Base-by-base conservation (phyloP, 768 basidiomycete genomes). In the Lyophyllum decastes region DNA sequence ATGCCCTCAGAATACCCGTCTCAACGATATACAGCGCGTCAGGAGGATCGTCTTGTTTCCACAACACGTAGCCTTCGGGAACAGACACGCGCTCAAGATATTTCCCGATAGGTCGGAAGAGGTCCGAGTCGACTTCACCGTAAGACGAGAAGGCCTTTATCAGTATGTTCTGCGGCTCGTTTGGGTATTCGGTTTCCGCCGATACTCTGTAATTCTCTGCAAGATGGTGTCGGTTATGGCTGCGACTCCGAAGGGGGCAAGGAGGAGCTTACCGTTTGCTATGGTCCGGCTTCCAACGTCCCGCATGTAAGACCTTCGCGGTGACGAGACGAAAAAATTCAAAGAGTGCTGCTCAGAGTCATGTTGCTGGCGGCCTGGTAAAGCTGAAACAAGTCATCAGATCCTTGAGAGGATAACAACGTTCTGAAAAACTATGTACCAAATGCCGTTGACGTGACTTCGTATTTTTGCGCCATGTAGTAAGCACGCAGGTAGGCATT, bases 1-100 rank as follows among this genome's bases (percentile, higher is more conserved):
- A 82, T 0, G 95, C 96, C 10, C 91, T 80, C 30, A 99, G 78
- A 30, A 94, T 83, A 8, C 96, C 96, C 0, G 87, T 82, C 64
- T 97, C 89, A 62, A 99, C 87, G 65, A 98, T 80, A 74, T 95
- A 98, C 25, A 98, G 72, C 4, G 90, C 94, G 65, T 94, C 89
- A 0, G 95, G 80, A 0, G 71, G 67, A 50, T 95, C 93, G n/a
- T 79, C 86, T 54, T 88, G 88, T 10, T 72, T 77, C 92, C 93
- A 98, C 0, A 98, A 78, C 0, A 87, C 78, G 27, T 77, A 68
- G 0, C 85, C 89, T 5, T 81, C 78, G 0, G 84, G 74, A 0
- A 90, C 68, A 2, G 81, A 69, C 34, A 87, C 70, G 8, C 83
- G 83, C 51, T 86, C 80, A 61, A 99, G 85, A 73, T 94, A 96